Evolutionary conservation across 768 basidiomycete species (phyloP).

Genomic region (Podaxis sp.): DNA sequence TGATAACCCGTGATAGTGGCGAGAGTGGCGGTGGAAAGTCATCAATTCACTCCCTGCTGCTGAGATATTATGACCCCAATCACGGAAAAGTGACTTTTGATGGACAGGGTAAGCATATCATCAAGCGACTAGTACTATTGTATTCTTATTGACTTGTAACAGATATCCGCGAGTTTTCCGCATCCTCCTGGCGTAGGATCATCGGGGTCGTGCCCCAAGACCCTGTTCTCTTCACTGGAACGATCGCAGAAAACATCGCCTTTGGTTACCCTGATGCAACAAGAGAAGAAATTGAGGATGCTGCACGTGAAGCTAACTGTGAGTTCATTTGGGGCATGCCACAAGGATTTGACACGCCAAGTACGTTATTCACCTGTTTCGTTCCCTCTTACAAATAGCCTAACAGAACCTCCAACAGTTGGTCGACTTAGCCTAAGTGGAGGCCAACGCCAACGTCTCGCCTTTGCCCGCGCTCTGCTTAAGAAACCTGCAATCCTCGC

Average conservation of each 20-base stretch:
- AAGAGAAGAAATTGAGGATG: conserved; percentile 79
- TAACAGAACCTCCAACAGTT: conserved; percentile 33
- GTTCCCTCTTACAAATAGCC: neutral
- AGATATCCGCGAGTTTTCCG: conserved; percentile 87
- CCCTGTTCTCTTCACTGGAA: conserved; percentile 86
- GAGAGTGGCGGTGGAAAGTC: conserved; percentile 94
- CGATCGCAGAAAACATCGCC: conserved; percentile 92
- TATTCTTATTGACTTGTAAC: neutral
- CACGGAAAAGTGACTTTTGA: conserved; percentile 80
- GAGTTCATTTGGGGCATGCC: conserved; percentile 96
- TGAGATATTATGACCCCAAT: conserved; percentile 89
- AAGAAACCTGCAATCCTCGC: conserved; percentile 87
- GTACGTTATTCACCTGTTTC: conserved; percentile 38
- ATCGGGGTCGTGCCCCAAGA: conserved; percentile 98
- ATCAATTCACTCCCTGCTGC: conserved; percentile 80
- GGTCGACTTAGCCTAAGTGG: conserved; percentile 69
- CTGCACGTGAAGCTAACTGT: conserved; percentile 89
- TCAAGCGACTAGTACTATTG: neutral
- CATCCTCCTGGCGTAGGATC: conserved; percentile 80
- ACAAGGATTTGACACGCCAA: conserved; percentile 88
- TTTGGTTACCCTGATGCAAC: conserved; percentile 78
- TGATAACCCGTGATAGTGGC: conserved; percentile 47
- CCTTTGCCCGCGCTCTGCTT: conserved; percentile 82
- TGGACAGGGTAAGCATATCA: conserved; percentile 60
- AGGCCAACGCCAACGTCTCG: conserved; percentile 77